Base-by-base conservation (phyloP, 257 asterid genomes). In the Buddleja alternifolia region DNA sequence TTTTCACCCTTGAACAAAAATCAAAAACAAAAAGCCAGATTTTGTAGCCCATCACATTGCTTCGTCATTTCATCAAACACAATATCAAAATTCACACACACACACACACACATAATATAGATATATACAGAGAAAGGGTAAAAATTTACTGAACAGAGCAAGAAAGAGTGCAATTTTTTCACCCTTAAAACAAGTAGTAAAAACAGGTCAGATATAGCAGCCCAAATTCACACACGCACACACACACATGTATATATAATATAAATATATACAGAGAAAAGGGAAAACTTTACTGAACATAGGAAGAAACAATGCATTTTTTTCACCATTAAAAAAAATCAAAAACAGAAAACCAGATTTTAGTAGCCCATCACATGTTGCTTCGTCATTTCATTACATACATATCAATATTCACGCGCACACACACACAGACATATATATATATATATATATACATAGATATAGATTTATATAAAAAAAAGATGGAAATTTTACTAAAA, bases 211-310 rank as follows among this genome's bases (percentile, higher is more conserved):
- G n/a, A n/a, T n/a, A n/a, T n/a, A n/a, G n/a, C n/a, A n/a, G n/a
- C n/a, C n/a, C 74, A 32, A 69, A 32, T 36, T 10, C 15, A 67
- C 45, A 24, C 42, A 24, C 37, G 34, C 50, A 19, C 56, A 47
- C 65, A 29, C 42, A 44, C 9, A 59, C 11, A 8, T 11, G 39
- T 29, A 29, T 2, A 29, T 29, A 29, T 29, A 29, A 7, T 10
- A 59, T n/a, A n/a, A n/a, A n/a, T n/a, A n/a, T n/a, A n/a, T 10
- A 3, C 21, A 6, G 16, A 3, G 54, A 8, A 63, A 9, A 8
- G 17, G 60, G 16, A 24, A 12, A 53, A 52, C 19, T 59, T 59
- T 4, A 9, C 19, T 9, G 34, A 66, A 40, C 15, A 32, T 24
- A 9, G 24, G 45, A 32, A 19, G 17, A 32, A 70, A 70, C n/a